Conservation (phyloP, 352 stramenopile genomes). For the Globisporangium barbulae region DNA sequence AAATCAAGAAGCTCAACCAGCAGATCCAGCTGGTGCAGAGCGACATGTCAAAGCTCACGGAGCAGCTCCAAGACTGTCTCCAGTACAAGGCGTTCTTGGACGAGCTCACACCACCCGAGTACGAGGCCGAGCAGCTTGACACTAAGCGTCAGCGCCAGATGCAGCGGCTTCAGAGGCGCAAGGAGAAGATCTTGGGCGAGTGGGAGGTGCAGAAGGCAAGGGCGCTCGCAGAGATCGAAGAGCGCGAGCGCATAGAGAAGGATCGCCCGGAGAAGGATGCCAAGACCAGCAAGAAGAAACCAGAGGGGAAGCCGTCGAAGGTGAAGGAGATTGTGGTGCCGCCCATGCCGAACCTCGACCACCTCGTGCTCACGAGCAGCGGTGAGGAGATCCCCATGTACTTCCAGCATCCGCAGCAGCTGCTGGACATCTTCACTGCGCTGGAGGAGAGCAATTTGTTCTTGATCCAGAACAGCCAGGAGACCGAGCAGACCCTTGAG, state of each 20-base stretch:
- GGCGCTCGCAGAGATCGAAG: conserved; percentile 61
- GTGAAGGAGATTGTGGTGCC: conserved; percentile 44
- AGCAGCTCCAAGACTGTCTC: conserved; percentile 93
- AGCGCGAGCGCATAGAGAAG: conserved; percentile 50
- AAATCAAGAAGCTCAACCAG: conserved; percentile 95
- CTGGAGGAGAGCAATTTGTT: conserved; percentile 96
- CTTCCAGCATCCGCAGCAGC: conserved; percentile 91
- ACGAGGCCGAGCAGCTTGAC: conserved; percentile 73
- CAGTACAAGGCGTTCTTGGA: conserved; percentile 94
- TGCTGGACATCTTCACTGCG: conserved; percentile 92
- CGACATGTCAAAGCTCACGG: conserved; percentile 93
- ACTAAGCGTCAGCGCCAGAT: conserved; percentile 69
- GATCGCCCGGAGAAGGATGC: conserved; percentile 62
- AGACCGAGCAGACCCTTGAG: conserved; percentile 93
- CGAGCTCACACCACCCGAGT: conserved; percentile 86
- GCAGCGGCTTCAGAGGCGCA: conserved; percentile 60
- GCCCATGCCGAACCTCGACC: conserved; percentile 66
- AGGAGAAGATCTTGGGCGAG: conserved; percentile 64
- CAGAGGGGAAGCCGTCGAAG: conserved; percentile 40
- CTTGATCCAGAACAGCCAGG: conserved; percentile 94
- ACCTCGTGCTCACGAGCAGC: conserved; percentile 62
- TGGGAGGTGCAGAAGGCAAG: conserved; percentile 61
- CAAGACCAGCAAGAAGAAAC: conserved; percentile 43
- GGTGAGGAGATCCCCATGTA: conserved; percentile 95
- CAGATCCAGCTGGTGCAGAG: conserved; percentile 93